Conservation (phyloP, 495 filamentous ascomycete genomes). For the Podospora fimiseda region DNA sequence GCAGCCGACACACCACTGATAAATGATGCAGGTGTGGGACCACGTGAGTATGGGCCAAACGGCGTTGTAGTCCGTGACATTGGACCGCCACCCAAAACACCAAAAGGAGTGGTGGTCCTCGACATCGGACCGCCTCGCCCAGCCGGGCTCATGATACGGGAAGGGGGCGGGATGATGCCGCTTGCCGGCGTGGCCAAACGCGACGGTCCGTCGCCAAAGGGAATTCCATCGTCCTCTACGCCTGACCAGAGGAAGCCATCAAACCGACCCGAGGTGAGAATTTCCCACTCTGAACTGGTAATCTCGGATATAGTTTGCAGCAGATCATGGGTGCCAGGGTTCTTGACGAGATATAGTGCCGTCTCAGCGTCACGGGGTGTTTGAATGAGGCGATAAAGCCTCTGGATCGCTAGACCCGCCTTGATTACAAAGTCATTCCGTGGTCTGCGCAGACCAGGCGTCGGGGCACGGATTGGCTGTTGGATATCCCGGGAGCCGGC, state of each 20-base stretch:
- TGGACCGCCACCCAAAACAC: neutral
- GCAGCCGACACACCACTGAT: conserved; percentile 36
- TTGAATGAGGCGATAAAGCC: conserved; percentile 68
- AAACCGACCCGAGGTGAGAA: conserved; percentile 90
- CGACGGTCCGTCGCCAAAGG: conserved; percentile 41
- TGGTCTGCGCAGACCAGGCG: conserved; percentile 48
- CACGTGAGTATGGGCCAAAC: conserved; percentile 31
- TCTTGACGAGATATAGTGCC: conserved; percentile 81
- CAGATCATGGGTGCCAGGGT: conserved; percentile 74
- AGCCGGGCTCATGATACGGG: conserved; percentile 26
- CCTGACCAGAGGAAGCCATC: conserved; percentile 96
- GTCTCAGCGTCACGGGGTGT: conserved; percentile 77
- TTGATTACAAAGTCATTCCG: conserved; percentile 64
- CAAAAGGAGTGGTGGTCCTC: conserved; percentile 25
- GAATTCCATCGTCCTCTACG: conserved; percentile 57
- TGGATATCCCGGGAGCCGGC: conserved; percentile 58
- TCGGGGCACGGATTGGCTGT: conserved; percentile 49
- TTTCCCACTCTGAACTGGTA: conserved; percentile 87
- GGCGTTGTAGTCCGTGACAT: conserved; percentile 33
- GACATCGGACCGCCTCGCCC: conserved; percentile 17
- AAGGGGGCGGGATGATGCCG: conserved; percentile 36
- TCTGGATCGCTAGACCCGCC: conserved; percentile 69
- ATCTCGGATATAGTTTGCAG: conserved; percentile 84
- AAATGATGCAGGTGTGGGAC: conserved; percentile 43
- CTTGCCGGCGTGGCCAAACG: conserved; percentile 49